phyloP scores from a whole-genome alignment of 2,329 filamentous ascomycete species.

The Fusarium sulawesiense region DNA sequence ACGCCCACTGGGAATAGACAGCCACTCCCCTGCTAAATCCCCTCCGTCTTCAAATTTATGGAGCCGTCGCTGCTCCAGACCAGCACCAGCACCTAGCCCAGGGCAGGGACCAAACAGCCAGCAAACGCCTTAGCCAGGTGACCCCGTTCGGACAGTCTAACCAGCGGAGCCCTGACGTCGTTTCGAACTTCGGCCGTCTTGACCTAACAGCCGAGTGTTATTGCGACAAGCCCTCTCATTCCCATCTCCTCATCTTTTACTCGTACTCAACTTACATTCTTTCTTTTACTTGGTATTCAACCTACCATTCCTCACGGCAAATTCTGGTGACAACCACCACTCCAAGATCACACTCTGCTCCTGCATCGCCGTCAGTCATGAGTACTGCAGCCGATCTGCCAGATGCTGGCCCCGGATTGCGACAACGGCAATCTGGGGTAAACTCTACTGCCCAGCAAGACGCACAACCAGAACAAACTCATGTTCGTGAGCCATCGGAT shows the following conservation, averaged over 20 bases:
- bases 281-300: slow-evolving; percentile 7
- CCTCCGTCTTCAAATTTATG: slow-evolving; percentile 22
- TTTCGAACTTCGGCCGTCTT: slow-evolving; percentile 18
- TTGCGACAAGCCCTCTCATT: slow-evolving; percentile 22
- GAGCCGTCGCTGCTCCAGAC: slow-evolving; percentile 19
- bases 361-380: slow-evolving; percentile 41
- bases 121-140: slow-evolving; percentile 25
- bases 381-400: slow-evolving; percentile 48
- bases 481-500: slow-evolving; percentile 27
- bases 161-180: slow-evolving; percentile 48
- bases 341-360: slow-evolving; percentile 4
- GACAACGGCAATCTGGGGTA: slow-evolving; percentile 46
- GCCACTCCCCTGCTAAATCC: slow-evolving; percentile 22
- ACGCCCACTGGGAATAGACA: slow-evolving; percentile 15
- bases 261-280: slow-evolving; percentile 6
- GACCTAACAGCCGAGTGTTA: slow-evolving; percentile 34
- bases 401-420: slow-evolving; percentile 44
- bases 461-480: slow-evolving; percentile 24
- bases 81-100: slow-evolving; percentile 12
- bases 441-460: slow-evolving; percentile 33
- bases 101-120: slow-evolving; percentile 17
- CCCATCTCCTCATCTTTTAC: slow-evolving; percentile 24
- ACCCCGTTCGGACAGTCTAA: slow-evolving; percentile 25
- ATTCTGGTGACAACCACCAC: background rate
- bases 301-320: background rate